Evolutionary conservation across 129 eudicot genomes (phyloP).

Genomic region (Saposhnikovia divaricata): DNA sequence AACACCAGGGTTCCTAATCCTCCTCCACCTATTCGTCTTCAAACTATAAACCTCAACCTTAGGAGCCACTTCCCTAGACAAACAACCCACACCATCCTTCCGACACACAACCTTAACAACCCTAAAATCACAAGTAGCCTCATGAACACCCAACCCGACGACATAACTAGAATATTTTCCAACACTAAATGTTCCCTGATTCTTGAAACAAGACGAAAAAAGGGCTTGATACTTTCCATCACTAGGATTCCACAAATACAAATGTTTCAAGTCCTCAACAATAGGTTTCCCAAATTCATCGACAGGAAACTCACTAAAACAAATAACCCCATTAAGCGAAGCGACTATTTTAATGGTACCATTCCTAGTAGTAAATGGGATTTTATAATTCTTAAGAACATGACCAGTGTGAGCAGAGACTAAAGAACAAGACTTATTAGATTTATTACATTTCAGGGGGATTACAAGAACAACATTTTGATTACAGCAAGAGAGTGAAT

Average conservation of each 20-base stretch:
- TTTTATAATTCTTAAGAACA: background rate
- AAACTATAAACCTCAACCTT: background rate
- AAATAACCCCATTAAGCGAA: background rate
- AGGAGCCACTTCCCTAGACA: background rate
- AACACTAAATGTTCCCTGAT: background rate
- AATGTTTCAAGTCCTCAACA: background rate
- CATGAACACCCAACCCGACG: background rate
- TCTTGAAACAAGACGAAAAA: background rate
- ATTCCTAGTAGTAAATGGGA: background rate
- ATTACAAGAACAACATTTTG: background rate
- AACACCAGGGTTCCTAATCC: no score
- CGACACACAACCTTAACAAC: background rate
- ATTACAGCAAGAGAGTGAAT: background rate
- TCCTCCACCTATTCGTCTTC: no score
- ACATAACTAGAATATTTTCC: background rate
- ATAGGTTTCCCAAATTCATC: background rate
- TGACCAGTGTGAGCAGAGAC: background rate
- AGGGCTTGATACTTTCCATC: background rate
- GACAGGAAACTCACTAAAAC: background rate
- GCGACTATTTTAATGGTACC: no score
- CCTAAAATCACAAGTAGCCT: background rate
- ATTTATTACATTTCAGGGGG: background rate
- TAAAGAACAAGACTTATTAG: background rate
- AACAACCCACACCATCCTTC: background rate
- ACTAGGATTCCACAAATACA: background rate